These are phyloP conservation scores for Betula pendula DNA, from an alignment of 306 rosid species.

Conservation along the genomic window DNA sequence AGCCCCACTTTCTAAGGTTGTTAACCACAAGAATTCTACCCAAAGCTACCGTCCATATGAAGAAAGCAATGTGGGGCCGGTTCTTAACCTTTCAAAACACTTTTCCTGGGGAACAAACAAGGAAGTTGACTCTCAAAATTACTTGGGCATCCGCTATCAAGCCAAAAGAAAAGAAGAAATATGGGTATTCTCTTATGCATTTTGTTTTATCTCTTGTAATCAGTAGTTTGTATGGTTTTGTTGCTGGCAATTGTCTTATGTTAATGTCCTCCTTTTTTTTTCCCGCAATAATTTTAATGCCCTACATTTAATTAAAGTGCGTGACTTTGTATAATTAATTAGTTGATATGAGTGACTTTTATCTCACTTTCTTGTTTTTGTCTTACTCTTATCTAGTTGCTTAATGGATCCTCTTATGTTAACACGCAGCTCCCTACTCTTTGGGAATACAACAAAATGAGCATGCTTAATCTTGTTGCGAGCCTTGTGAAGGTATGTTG, in stretches of 20 bases:
- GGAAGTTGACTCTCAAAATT: not conserved
- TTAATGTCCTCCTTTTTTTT: not conserved
- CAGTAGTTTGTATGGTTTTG: not conserved
- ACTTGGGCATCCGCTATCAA: not conserved
- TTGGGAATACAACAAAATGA: slow-evolving; percentile 88
- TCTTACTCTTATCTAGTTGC: not conserved
- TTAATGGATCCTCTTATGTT: slow-evolving; percentile 25
- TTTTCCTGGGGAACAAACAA: too few species aligned
- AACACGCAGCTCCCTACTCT: slow-evolving; percentile 72
- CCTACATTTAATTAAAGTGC: not conserved
- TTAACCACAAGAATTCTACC: too few species aligned
- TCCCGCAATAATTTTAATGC: not conserved
- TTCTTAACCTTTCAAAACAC: too few species aligned
- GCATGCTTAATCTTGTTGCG: slow-evolving; percentile 88
- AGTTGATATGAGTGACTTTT: not conserved
- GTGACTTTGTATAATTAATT: not conserved
- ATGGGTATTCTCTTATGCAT: not conserved
- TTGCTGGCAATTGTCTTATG: not conserved
- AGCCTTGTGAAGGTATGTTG: slow-evolving; percentile 71
- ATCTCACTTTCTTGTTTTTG: not conserved
- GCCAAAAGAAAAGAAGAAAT: not conserved
- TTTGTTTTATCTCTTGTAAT: not conserved
- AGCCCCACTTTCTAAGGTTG: too few species aligned
- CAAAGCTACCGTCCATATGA: too few species aligned
- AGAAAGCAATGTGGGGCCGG: too few species aligned